These are phyloP conservation scores for Aspergillus latus DNA, from an alignment of 2,329 filamentous ascomycete species.

Conservation along the genomic window DNA sequence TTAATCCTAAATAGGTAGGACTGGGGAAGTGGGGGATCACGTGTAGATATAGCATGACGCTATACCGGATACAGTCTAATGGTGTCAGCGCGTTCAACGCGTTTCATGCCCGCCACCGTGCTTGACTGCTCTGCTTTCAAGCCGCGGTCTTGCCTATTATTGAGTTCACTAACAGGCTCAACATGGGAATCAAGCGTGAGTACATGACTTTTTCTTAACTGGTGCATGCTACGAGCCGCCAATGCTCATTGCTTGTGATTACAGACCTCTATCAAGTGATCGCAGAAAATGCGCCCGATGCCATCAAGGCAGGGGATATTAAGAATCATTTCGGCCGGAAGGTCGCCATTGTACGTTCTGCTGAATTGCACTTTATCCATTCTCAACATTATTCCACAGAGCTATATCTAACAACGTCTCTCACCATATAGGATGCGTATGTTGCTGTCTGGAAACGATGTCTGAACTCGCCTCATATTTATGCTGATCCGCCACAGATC, in stretches of 20 bases:
- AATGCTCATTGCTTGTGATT: slow-evolving; percentile 16
- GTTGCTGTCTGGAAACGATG: slow-evolving; percentile 12
- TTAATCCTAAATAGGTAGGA: not conserved
- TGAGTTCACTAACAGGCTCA: slow-evolving; percentile 13
- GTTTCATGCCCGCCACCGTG: slow-evolving; percentile 12
- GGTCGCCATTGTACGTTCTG: slow-evolving; percentile 79
- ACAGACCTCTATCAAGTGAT: slow-evolving; percentile 74
- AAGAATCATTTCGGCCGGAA: slow-evolving; percentile 99
- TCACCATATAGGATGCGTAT: slow-evolving; percentile 57
- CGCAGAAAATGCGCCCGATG: slow-evolving; percentile 90
- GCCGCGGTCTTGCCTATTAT: not conserved
- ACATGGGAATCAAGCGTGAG: slow-evolving; percentile 55
- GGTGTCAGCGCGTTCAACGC: slow-evolving; percentile 23
- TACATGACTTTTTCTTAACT: slow-evolving; percentile 1
- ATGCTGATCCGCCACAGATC: slow-evolving; percentile 57
- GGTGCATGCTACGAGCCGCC: not conserved
- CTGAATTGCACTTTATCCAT: not conserved
- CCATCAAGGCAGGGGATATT: slow-evolving; percentile 95
- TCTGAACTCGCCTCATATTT: not conserved
- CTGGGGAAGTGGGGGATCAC: slow-evolving; percentile 21
- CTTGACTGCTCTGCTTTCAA: not conserved
- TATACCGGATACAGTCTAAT: slow-evolving; percentile 24
- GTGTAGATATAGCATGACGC: slow-evolving; percentile 10
- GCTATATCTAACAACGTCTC: slow-evolving; percentile 1
- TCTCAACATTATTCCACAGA: slow-evolving; percentile 15